These are phyloP conservation scores for Corchorus olitorius DNA, from an alignment of 345 rosid genomes.

Conservation along the genomic window DNA sequence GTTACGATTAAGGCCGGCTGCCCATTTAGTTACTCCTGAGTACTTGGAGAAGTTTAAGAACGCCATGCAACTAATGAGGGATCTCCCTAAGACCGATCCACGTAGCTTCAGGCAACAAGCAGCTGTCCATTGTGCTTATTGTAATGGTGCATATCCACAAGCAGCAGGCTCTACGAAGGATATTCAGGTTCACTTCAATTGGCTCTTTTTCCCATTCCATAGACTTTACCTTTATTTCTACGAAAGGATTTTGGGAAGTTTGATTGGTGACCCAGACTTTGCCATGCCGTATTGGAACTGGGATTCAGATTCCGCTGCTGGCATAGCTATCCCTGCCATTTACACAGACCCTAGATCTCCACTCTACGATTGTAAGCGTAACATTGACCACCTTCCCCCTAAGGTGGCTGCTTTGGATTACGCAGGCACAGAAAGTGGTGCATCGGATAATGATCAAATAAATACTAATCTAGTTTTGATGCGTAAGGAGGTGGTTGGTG, in stretches of 20 bases:
- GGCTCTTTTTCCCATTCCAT: slow-evolving; percentile 67
- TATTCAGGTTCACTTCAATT: slow-evolving; percentile 49
- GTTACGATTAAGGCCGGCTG: slow-evolving; percentile 40
- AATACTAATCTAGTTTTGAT: slow-evolving; percentile 44
- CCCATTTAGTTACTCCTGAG: slow-evolving; percentile 38
- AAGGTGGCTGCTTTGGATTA: slow-evolving; percentile 45
- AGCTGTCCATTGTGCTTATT: slow-evolving; percentile 59
- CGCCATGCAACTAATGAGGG: slow-evolving; percentile 53
- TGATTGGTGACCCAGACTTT: slow-evolving; percentile 55
- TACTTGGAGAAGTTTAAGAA: slow-evolving; percentile 43
- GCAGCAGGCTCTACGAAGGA: slow-evolving; percentile 39
- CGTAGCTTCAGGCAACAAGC: slow-evolving; percentile 57
- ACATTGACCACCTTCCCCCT: slow-evolving; percentile 42
- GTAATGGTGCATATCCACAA: slow-evolving; percentile 53
- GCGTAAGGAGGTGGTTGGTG: slow-evolving; percentile 58
- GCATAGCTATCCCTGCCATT: slow-evolving; percentile 51
- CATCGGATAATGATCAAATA: slow-evolving; percentile 21
- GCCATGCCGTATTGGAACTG: slow-evolving; percentile 55
- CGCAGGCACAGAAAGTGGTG: slow-evolving; percentile 22
- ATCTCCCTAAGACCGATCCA: slow-evolving; percentile 54
- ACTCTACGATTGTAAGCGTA: slow-evolving; percentile 39
- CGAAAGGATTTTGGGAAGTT: slow-evolving; percentile 52
- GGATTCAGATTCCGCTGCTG: slow-evolving; percentile 42
- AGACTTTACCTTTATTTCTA: slow-evolving; percentile 50
- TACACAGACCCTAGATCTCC: slow-evolving; percentile 19